These are phyloP conservation scores for Eragrostis tef DNA, from an alignment of 202 grass and related monocot species.

Conservation along the genomic window DNA sequence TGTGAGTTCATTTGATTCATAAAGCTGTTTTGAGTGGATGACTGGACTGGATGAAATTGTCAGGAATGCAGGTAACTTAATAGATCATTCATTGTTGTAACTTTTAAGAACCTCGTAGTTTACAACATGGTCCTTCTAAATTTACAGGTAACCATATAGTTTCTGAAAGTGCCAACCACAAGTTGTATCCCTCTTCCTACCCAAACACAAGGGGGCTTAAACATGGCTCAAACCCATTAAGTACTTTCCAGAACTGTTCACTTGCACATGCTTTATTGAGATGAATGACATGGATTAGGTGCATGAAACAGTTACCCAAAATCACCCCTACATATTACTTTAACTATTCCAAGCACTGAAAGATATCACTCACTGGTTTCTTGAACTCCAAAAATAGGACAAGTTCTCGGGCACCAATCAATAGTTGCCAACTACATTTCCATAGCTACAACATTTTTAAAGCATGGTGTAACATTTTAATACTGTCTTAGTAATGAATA, in stretches of 20 bases:
- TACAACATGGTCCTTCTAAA: not conserved
- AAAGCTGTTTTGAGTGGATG: not conserved
- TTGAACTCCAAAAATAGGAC: no score
- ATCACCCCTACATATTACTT: not conserved
- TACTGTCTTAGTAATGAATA: not conserved
- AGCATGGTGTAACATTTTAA: not conserved
- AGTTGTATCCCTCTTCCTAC: not conserved
- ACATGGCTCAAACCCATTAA: not conserved
- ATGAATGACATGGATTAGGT: not conserved
- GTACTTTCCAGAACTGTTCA: not conserved
- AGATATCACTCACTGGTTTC: not conserved
- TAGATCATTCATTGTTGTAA: not conserved
- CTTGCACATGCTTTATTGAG: conserved; percentile 19
- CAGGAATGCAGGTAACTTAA: conserved; percentile 2
- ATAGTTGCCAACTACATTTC: not conserved
- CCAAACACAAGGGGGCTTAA: not conserved
- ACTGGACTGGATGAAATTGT: not conserved
- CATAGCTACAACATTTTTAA: no score
- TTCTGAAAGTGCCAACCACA: not conserved
- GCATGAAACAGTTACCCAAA: conserved; percentile 1
- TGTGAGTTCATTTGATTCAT: not conserved
- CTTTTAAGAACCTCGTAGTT: not conserved
- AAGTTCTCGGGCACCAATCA: not conserved
- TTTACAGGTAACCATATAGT: not conserved
- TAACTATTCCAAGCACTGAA: not conserved